A percentile compares a stretch with the other conserved stretches of the same genome.
Evolutionary conservation across 139 green algal genomes (phyloP).

Genomic region (Diplosphaera chodatii): DNA sequence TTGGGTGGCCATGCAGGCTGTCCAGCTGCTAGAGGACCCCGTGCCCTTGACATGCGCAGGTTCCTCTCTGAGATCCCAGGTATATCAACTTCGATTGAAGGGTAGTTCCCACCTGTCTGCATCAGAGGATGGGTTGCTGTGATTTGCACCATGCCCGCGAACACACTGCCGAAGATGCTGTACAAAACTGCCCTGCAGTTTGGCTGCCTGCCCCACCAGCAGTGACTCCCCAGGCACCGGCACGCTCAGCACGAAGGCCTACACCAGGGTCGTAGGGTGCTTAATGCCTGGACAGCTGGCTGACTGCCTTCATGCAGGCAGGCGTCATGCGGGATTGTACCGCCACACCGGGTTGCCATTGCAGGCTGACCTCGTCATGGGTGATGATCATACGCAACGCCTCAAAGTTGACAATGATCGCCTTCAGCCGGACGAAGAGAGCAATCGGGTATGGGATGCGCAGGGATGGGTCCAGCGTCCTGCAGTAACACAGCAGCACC

Average conservation of each 20-base stretch:
- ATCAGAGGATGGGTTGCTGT: neutral
- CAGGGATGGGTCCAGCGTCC: conserved; percentile 1
- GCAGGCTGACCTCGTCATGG: neutral
- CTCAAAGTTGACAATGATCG: neutral
- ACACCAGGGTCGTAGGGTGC: too few species aligned
- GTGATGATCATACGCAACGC: neutral
- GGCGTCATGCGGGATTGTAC: too few species aligned
- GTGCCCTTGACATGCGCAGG: too few species aligned
- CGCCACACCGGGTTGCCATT: too few species aligned
- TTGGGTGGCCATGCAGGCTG: too few species aligned
- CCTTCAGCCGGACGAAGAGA: neutral
- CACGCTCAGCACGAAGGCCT: neutral
- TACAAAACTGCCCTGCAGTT: neutral
- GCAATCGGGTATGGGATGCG: neutral
- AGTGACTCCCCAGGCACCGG: neutral
- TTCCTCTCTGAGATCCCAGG: too few species aligned
- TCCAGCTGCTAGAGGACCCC: too few species aligned
- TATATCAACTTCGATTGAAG: too few species aligned
- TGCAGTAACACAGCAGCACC: too few species aligned
- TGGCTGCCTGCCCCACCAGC: neutral
- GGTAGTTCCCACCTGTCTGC: too few species aligned
- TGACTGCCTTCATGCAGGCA: too few species aligned
- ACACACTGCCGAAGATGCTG: neutral
- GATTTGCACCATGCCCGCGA: neutral
- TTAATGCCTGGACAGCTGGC: too few species aligned